phyloP scores from a whole-genome alignment of 2,329 filamentous ascomycete species.

The Fusarium sambucinum region DNA sequence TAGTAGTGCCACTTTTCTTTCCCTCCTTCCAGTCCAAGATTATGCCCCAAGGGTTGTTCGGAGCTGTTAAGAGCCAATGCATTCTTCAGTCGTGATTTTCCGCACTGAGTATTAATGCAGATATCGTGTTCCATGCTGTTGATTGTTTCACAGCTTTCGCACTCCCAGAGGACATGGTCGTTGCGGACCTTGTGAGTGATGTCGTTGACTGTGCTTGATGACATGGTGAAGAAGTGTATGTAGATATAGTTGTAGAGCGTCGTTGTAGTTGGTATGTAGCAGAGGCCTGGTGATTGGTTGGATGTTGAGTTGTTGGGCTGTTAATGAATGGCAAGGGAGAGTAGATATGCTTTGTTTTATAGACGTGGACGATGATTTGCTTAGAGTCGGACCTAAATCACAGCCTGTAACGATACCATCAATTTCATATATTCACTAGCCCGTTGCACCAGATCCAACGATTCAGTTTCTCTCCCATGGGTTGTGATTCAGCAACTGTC shows the following conservation, averaged over 20 bases:
- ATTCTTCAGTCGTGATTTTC: background rate
- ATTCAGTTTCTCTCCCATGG: accelerated
- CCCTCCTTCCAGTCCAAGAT: background rate
- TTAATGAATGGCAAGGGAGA: background rate
- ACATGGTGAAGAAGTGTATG: background rate
- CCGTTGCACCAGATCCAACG: background rate
- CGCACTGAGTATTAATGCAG: accelerated
- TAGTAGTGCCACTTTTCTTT: background rate
- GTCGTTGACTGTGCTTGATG: background rate
- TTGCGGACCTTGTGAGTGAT: background rate
- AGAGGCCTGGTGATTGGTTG: background rate
- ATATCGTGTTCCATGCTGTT: background rate
- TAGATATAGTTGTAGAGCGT: background rate
- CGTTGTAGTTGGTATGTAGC: background rate
- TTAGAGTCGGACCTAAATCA: background rate
- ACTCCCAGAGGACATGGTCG: background rate
- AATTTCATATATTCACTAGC: background rate
- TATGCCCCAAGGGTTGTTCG: background rate
- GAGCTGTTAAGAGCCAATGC: accelerated
- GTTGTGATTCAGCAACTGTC: accelerated
- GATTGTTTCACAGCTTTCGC: accelerated
- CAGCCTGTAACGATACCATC: background rate
- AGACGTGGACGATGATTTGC: background rate
- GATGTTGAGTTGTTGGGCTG: background rate
- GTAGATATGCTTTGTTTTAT: background rate